Evolutionary conservation across 1,284 basidiomycete genomes (phyloP).

Genomic region (Hemileia vastatrix): DNA sequence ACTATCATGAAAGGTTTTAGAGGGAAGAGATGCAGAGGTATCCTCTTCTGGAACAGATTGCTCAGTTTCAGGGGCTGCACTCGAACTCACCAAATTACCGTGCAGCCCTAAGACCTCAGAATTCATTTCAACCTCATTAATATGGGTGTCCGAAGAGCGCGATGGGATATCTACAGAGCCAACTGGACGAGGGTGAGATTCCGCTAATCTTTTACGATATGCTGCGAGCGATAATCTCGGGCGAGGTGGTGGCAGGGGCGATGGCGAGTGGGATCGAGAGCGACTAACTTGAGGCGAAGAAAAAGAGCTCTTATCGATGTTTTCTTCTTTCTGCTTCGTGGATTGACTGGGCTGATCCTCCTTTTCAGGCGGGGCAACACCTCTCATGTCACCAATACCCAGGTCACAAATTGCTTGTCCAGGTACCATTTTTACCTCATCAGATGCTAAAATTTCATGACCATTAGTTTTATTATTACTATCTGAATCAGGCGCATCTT

Average conservation of each 20-base stretch:
- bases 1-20: background rate
- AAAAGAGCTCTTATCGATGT: too few relatives aligned
- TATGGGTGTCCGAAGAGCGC: background rate
- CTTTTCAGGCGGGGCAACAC: too few relatives aligned
- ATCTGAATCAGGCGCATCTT: too few relatives aligned
- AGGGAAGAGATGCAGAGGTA: background rate
- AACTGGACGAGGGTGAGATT: conserved; percentile 5
- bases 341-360: too few relatives aligned
- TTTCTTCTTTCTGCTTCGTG: too few relatives aligned
- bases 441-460: too few relatives aligned
- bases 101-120: background rate
- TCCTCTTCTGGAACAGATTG: background rate
- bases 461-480: too few relatives aligned
- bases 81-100: background rate
- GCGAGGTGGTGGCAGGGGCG: background rate
- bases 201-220: conserved; percentile 8
- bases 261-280: background rate
- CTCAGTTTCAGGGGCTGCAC: background rate
- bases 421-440: too few relatives aligned
- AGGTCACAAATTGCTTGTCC: too few relatives aligned
- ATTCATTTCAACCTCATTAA: background rate
- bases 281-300: too few relatives aligned
- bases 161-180: conserved; percentile 6
- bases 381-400: too few relatives aligned
- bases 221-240: conserved; percentile 13